A percentile compares a stretch with the other conserved stretches of the same genome.
Evolutionary conservation across 495 filamentous ascomycete genomes (phyloP).

Genomic region (Penicillium mononematosum): DNA sequence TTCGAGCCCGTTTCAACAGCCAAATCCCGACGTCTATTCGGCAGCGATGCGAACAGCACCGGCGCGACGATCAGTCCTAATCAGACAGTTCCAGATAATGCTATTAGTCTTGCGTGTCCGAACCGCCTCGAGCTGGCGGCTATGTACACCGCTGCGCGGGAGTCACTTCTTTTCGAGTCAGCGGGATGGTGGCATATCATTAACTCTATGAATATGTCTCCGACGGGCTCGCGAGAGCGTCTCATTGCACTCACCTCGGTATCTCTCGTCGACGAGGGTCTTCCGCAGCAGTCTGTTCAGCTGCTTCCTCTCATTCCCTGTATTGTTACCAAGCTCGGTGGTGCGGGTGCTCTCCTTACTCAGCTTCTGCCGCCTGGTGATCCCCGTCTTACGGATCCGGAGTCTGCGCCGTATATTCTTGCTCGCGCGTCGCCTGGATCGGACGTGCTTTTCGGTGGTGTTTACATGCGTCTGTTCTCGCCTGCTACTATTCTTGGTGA

Average conservation of each 20-base stretch:
- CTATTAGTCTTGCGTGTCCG: constrained; percentile 71
- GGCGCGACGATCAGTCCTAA: constrained; percentile 30
- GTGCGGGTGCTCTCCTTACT: constrained; percentile 74
- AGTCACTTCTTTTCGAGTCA: constrained; percentile 62
- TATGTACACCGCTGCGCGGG: constrained; percentile 66
- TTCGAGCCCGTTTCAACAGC: constrained; percentile 88
- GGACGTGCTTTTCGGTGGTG: constrained; percentile 63
- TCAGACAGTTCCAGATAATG: constrained; percentile 58
- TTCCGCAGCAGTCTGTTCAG: constrained; percentile 78
- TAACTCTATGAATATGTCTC: constrained; percentile 64
- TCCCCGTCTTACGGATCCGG: constrained; percentile 56
- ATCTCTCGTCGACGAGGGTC: constrained; percentile 69
- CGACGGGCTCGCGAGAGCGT: constrained; percentile 57
- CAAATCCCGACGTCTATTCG: constrained; percentile 73
- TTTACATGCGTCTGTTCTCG: constrained; percentile 82
- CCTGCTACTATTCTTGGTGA: constrained; percentile 58
- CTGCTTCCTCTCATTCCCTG: constrained; percentile 86
- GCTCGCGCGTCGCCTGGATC: constrained; percentile 47
- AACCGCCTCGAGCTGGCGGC: constrained; percentile 77
- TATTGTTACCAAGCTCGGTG: constrained; percentile 81
- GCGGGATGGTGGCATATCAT: constrained; percentile 73
- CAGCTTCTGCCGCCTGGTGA: constrained; percentile 65
- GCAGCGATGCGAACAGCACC: constrained; percentile 20
- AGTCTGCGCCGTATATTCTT: constrained; percentile 66
- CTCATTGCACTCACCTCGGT: constrained; percentile 60